Evolutionary conservation across 768 basidiomycete genomes (phyloP), one percentile per base, ranked within the genome.

Genomic region (Suillus americanus): DNA sequence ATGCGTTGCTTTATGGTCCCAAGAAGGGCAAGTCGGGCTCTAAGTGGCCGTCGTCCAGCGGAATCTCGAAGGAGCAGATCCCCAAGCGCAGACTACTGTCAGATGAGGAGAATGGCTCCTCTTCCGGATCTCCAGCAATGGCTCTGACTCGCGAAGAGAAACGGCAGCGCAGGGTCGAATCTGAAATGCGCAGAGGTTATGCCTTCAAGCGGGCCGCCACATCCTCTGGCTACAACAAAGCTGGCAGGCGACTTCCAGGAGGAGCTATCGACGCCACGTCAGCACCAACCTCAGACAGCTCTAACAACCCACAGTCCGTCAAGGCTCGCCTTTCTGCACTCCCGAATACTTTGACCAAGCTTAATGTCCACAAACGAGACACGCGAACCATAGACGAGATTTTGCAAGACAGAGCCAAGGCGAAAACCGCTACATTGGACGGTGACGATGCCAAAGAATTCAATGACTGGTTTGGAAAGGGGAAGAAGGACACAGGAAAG

Each of bases 321-420:
- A 88, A 86, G 69, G 89, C 87, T 50, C 85, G 92, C 30, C 75
- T 94, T 10, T 72, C 86, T 18, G 80, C 86, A 3, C 80, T 86
- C 71, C 90, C 90, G 16, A 88, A 88, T 63, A 86, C 84, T 10
- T 80, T 94, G 71, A 87, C 85, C 50, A 88, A 85, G 71, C 84
- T 94, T 66, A 92, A 94, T 71, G 83, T 83, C 61, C 80, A 86
- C 71, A 94, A 92, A 70, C 84, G 91, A 57, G 92, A 94, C 76
- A 85, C 84, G 16, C 83, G 92, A 25, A 91, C 92, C 55, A 91
- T 93, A 71, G 91, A 92, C 75, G 92, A 94, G 77, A 92, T 93
- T 71, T 69, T 89, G 41, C 84, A 83, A 71, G 90, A 92, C 77
- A 78, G 86, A 38, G 85, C 82, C 46, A 86, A 83, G 71, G 81